These are phyloP conservation scores for Tuber calosporum DNA, from an alignment of 495 filamentous ascomycete species.

Conservation along the genomic window DNA sequence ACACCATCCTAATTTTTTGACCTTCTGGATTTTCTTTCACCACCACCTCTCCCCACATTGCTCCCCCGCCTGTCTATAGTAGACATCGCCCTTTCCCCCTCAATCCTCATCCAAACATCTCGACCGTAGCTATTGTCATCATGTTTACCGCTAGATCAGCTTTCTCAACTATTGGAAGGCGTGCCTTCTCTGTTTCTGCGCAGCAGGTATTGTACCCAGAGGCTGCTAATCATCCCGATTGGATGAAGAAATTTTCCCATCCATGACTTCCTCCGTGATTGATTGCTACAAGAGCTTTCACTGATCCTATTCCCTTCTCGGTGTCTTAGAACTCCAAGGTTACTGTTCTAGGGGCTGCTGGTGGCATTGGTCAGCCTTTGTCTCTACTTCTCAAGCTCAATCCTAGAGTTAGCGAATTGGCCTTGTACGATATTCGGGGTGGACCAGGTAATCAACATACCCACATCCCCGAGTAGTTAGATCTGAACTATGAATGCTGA, in stretches of 20 bases:
- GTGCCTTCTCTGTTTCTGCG: constrained; percentile 89
- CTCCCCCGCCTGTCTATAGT: constrained; percentile 13
- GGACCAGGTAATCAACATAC: constrained; percentile 63
- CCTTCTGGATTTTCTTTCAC: constrained; percentile 11
- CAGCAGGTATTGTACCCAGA: constrained; percentile 60
- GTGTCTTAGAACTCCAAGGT: constrained; percentile 79
- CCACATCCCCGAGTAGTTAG: constrained; percentile 6
- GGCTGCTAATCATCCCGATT: constrained; percentile 14
- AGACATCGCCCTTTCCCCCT: constrained; percentile 8
- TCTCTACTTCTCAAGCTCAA: constrained; percentile 98
- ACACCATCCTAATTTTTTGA: background rate
- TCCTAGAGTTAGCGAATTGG: constrained; percentile 81
- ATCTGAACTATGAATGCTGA: constrained; percentile 9
- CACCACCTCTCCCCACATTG: background rate
- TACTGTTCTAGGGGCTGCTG: constrained; percentile 86
- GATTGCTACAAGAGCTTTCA: background rate
- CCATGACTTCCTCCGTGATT: constrained; percentile 13
- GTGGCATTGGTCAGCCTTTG: constrained; percentile 96
- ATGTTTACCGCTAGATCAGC: constrained; percentile 74
- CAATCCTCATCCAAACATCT: constrained; percentile 8
- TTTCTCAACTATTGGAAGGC: constrained; percentile 68
- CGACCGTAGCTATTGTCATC: constrained; percentile 38
- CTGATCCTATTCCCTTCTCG: constrained; percentile 39
- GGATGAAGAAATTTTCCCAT: constrained; percentile 30
- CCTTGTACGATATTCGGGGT: constrained; percentile 93